Evolutionary conservation across 192 early-diverging fungal species (phyloP), one percentile per base, ranked within the genome.

Genomic region (Dimargaris verticillata): DNA sequence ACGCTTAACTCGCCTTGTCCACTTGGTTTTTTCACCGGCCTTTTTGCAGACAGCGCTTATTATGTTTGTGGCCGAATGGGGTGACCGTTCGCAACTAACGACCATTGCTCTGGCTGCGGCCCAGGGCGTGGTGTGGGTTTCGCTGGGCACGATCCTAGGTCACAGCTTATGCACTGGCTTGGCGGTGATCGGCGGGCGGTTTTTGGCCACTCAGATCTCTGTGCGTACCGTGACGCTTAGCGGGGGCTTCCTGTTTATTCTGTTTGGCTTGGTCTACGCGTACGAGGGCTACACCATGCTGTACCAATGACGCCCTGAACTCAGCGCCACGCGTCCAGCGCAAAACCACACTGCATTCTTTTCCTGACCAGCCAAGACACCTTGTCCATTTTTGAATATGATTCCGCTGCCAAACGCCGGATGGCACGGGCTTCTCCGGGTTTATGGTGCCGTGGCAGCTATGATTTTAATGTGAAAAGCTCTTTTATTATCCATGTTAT

Each of bases 21-120:
- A 88, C 17, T 72, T 83, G 42, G 66, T 95, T 41, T 79, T 95
- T 59, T 93, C 92, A 25, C 93, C 96, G 0, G 73, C 92, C 28
- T 97, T 92, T 80, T 82, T 97, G 25, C 88, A 99, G 74, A 91
- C 88, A 0, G 97, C 97, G 78, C 80, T 92, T 38, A 68, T 99
- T 65, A 96, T 93, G 44, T 99, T 99, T 64, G 62, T 99, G 62
- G 96, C 89, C 45, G 96, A 99, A 68, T 99, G 93, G 93, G 93
- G 93, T 15, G 93, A 97, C 70, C 81, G 93, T 26, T 93, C 89
- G 61, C 94, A 99, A 73, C 88, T 96, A 62, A 86, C 92, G 2
- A 97, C 95, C 1, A 92, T 98, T 67, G 95, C 92, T 41, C 73
- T 98, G 60, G 93, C 91, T 47, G 93, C 92, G 20, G 89, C 95